Evolutionary conservation across 352 stramenopile species (phyloP), one percentile per base, ranked within the genome.

Genomic region (Phytophthora meadii): DNA sequence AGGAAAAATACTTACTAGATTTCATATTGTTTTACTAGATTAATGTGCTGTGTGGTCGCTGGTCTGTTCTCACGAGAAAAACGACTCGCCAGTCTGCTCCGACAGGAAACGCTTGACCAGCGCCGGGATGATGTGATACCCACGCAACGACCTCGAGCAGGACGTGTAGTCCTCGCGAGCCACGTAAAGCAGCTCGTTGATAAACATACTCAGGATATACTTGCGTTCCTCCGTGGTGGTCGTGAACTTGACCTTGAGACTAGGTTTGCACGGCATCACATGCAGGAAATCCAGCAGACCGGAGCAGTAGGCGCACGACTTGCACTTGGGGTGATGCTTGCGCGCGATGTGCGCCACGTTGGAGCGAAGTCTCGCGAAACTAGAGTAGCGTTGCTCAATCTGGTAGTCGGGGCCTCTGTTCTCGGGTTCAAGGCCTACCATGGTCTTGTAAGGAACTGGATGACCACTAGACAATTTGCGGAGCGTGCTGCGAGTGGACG

Each of bases 301-400:
- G 4, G 62, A 49, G 69, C 81, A 90, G 61, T 88, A 90, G 17
- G 44, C 34, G 59, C 81, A 90, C 34, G 71, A 39, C 36, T 54
- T 61, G 63, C 76, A 74, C 50, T 72, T 74, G n/a, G 65, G 68
- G 39, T 90, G 77, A 44, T 73, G 81, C 47, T 82, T 82, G 42
- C 81, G 76, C 19, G 82, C 66, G 25, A 78, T 70, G 44, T 80
- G 60, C 44, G 68, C 68, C 32, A 91, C 66, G 15, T 80, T 81
- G 15, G 65, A 75, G 12, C 80, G 78, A 15, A 91, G 59, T 11
- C 76, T 63, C 19, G 70, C 69, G 53, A 91, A 91, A 47, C 66
- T 88, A 48, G 82, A 91, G 59, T 86, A 91, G 12, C 82, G 78
- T 48, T 89, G 77, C 55, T 87, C 76, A 49, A 91, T 79, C 55